phyloP scores from a whole-genome alignment of 805 yeast genomes.

The Spathaspora hagerdaliae region DNA sequence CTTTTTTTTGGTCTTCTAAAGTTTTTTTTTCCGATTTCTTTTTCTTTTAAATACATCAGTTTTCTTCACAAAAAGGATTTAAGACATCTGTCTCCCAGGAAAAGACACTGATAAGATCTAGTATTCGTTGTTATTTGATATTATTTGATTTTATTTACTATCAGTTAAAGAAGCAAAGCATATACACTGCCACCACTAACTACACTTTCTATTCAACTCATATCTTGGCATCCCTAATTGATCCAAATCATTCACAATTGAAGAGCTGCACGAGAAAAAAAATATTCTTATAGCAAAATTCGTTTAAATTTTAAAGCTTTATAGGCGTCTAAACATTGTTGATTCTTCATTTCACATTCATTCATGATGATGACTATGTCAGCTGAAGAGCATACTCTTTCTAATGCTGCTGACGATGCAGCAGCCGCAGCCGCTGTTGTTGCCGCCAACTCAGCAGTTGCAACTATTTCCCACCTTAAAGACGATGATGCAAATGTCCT shows the following conservation, averaged over 20 bases:
- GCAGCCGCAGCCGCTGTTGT: conserved; percentile 20
- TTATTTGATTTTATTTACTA: no score
- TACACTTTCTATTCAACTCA: no score
- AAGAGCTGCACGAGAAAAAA: neutral
- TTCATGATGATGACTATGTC: conserved; percentile 5
- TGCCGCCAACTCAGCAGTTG: conserved; percentile 9
- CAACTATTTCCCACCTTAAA: conserved; percentile 3
- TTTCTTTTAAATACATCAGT: neutral
- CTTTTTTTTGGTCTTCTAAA: neutral
- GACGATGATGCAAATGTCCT: conserved; percentile 5
- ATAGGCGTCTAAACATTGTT: neutral
- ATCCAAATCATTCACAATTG: no score
- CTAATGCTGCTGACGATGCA: conserved; percentile 5
- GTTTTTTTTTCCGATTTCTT: neutral
- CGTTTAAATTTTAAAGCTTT: neutral
- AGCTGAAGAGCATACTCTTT: conserved; percentile 6
- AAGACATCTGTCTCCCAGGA: neutral
- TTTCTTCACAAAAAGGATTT: neutral
- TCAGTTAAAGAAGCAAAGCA: no score
- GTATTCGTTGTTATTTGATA: no score
- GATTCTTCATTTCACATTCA: neutral
- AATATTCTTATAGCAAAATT: neutral
- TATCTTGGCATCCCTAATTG: no score
- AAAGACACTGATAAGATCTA: no score
- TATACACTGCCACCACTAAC: no score